Percentiles rank a stretch among this genome's conserved stretches.
These are phyloP conservation scores for Monilinia vaccinii-corymbosi DNA, from an alignment of 2,329 filamentous ascomycete species.

Conservation along the genomic window DNA sequence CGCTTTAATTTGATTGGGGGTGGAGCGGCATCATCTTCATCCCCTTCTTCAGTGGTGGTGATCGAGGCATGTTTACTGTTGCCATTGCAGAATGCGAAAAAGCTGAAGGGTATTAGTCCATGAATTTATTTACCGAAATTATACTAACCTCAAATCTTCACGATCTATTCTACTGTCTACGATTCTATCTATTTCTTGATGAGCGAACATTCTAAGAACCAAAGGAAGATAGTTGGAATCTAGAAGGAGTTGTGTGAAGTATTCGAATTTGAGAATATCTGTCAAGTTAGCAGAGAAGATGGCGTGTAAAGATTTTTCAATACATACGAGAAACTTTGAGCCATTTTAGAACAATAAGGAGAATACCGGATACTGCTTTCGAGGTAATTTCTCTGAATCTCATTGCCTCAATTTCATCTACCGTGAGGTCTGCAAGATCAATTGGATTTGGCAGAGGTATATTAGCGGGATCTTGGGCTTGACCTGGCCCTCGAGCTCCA, in stretches of 20 bases:
- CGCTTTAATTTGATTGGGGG: constrained; percentile 66
- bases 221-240: constrained; percentile 94
- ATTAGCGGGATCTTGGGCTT: constrained; percentile 25
- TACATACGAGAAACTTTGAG: constrained; percentile 82
- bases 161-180: constrained; percentile 80
- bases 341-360: constrained; percentile 90
- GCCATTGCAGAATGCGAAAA: constrained; percentile 82
- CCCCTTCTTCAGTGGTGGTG: constrained; percentile 22
- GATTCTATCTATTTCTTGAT: constrained; percentile 86
- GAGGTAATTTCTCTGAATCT: constrained; percentile 78
- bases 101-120: constrained; percentile 41
- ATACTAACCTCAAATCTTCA: constrained; percentile 63
- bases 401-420: constrained; percentile 74
- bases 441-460: constrained; percentile 22
- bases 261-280: constrained; percentile 95
- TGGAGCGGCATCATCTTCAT: constrained; percentile 71
- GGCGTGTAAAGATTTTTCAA: not conserved
- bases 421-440: constrained; percentile 37
- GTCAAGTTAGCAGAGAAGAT: constrained; percentile 15
- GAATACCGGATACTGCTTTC: constrained; percentile 83
- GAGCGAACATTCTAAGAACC: constrained; percentile 84
- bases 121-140: not conserved
- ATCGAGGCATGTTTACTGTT: constrained; percentile 42
- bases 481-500: constrained; percentile 19
- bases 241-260: constrained; percentile 82